Percentiles rank a stretch among this genome's conserved stretches.
Conservation (phyloP, 495 filamentous ascomycete genomes). For the Massariosphaeria phaeospora region DNA sequence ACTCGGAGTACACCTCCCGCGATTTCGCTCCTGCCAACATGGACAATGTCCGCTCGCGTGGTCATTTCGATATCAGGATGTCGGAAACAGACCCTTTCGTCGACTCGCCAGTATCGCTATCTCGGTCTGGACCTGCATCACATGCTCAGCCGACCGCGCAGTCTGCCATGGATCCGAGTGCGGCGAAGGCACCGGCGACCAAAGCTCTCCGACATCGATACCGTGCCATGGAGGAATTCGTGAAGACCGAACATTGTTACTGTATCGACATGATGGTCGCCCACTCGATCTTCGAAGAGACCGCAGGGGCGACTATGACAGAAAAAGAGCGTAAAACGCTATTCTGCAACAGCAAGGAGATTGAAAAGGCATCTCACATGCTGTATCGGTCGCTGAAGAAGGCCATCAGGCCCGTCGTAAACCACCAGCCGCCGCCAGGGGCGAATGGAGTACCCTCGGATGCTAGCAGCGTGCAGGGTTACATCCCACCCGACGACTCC, state of each 20-base stretch:
- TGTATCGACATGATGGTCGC: constrained; percentile 91
- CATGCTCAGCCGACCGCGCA: no score
- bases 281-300: constrained; percentile 95
- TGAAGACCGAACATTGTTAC: constrained; percentile 86
- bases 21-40: background rate
- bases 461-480: background rate
- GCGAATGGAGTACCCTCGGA: background rate
- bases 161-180: no score
- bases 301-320: constrained; percentile 74
- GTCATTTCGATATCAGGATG: no score
- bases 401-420: constrained; percentile 9
- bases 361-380: constrained; percentile 46
- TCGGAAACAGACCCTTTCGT: no score
- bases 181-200: no score
- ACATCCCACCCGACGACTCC: background rate
- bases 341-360: constrained; percentile 84
- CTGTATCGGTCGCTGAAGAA: constrained; percentile 7
- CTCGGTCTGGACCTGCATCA: no score
- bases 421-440: background rate
- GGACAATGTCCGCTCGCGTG: background rate
- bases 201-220: constrained; percentile 57
- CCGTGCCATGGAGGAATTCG: constrained; percentile 79
- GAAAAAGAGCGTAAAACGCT: constrained; percentile 77
- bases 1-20: constrained; percentile 37
- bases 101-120: no score